phyloP scores from a whole-genome alignment of 129 eudicot genomes.

The Erigeron canadensis region DNA sequence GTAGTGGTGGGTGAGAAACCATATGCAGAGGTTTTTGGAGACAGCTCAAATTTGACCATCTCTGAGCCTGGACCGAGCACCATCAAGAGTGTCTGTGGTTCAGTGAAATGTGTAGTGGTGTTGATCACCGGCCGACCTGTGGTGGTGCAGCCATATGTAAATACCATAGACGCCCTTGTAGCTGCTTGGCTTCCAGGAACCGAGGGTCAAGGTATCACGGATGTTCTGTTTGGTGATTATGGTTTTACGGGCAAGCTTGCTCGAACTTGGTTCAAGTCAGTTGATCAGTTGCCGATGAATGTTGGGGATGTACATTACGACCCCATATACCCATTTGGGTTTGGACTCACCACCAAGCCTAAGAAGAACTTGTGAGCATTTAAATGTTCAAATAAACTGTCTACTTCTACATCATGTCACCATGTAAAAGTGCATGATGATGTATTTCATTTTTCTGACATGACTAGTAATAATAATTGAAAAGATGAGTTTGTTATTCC shows the following conservation, averaged over 20 bases:
- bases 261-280: conserved; percentile 65
- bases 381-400: not conserved
- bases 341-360: conserved; percentile 51
- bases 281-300: conserved; percentile 53
- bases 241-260: conserved; percentile 50
- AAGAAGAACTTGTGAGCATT: conserved; percentile 10
- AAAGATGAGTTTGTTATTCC: too few species aligned
- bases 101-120: conserved; percentile 51
- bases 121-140: conserved; percentile 63
- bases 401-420: not conserved
- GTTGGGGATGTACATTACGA: conserved; percentile 51
- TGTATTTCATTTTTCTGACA: conserved; percentile 9
- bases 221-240: conserved; percentile 51
- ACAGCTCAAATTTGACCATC: conserved; percentile 54
- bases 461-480: too few species aligned
- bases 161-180: conserved; percentile 58
- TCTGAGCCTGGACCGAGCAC: conserved; percentile 59
- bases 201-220: conserved; percentile 55
- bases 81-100: conserved; percentile 40
- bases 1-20: conserved; percentile 72
- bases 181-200: conserved; percentile 82
- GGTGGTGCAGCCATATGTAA: conserved; percentile 36
- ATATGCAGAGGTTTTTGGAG: conserved; percentile 22
- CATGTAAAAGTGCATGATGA: not conserved
- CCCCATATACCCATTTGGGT: conserved; percentile 62